These are phyloP conservation scores for Ichthyophthirius multifiliis DNA, from an alignment of 169 alveolate species.

Conservation along the genomic window DNA sequence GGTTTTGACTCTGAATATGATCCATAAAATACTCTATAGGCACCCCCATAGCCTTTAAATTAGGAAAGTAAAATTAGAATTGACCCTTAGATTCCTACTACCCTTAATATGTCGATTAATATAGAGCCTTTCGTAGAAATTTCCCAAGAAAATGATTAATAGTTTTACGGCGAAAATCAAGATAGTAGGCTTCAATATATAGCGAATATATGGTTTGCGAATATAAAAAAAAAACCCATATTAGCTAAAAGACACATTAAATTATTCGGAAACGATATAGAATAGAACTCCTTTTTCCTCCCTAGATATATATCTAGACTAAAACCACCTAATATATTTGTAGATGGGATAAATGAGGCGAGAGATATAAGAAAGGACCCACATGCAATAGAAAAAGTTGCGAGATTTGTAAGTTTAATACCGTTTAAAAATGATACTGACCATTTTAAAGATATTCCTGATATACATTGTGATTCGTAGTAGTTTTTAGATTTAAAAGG, in stretches of 20 bases:
- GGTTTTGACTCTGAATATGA: conserved; percentile 35
- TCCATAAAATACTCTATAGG: conserved; percentile 13
- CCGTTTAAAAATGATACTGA: conserved; percentile 85
- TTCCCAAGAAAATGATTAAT: conserved; percentile 64
- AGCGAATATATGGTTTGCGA: conserved; percentile 40
- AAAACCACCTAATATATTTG: not conserved
- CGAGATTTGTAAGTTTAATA: conserved; percentile 85
- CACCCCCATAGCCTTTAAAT: conserved; percentile 11
- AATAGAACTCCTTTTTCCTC: not conserved
- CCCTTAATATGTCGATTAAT: conserved; percentile 65
- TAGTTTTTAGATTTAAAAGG: conserved; percentile 86
- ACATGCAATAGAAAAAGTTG: conserved; percentile 81
- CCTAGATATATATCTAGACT: not conserved
- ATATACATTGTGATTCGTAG: conserved; percentile 84
- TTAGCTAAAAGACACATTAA: conserved; percentile 66
- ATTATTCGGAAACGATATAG: conserved; percentile 24
- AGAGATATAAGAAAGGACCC: conserved; percentile 76
- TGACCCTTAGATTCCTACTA: conserved; percentile 50
- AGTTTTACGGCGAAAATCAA: conserved; percentile 71
- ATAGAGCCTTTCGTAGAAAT: conserved; percentile 75
- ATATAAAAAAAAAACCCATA: conserved; percentile 21
- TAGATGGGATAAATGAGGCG: conserved; percentile 36
- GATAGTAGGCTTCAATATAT: conserved; percentile 48
- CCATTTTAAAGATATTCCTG: conserved; percentile 86
- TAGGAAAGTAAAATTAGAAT: conserved; percentile 22